These are phyloP conservation scores for Phaeolepiota aurea DNA, from an alignment of 768 basidiomycete genomes.

Conservation along the genomic window DNA sequence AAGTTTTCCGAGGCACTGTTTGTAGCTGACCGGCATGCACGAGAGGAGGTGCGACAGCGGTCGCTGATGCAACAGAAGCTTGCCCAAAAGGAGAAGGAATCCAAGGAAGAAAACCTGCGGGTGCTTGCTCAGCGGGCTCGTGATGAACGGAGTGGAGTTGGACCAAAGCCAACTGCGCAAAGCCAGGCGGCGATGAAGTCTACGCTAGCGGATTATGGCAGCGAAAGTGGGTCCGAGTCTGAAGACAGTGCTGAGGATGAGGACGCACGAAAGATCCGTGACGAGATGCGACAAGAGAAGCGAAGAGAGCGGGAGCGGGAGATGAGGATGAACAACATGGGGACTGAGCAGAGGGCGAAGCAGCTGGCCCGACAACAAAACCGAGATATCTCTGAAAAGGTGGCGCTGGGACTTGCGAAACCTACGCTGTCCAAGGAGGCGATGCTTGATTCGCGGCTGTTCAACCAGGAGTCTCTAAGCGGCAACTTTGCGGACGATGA, in stretches of 20 bases:
- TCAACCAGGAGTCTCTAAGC: conserved; percentile 90
- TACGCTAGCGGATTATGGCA: conserved; percentile 79
- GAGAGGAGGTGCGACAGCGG: conserved; percentile 95
- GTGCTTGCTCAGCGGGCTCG: conserved; percentile 91
- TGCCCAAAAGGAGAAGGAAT: conserved; percentile 96
- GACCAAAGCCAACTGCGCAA: conserved; percentile 57
- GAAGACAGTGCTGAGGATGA: conserved; percentile 66
- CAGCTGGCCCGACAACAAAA: conserved; percentile 94
- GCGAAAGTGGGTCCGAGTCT: conserved; percentile 43
- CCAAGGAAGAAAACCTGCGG: conserved; percentile 93
- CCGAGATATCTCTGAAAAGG: conserved; percentile 98
- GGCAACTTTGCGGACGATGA: conserved; percentile 86
- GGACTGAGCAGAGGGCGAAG: conserved; percentile 92
- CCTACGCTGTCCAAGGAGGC: conserved; percentile 94
- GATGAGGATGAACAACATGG: conserved; percentile 99
- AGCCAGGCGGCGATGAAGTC: conserved; percentile 67
- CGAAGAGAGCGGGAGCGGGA: conserved; percentile 91
- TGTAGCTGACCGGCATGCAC: conserved; percentile 93
- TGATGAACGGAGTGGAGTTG: conserved; percentile 84
- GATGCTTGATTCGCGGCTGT: conserved; percentile 94
- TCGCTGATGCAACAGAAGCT: conserved; percentile 97
- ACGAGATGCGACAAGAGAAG: conserved; percentile 88
- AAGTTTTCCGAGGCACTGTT: conserved; percentile 96
- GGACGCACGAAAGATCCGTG: conserved; percentile 79
- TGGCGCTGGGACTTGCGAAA: conserved; percentile 95